These are phyloP conservation scores for Dothidotthia symphoricarpi DNA, from an alignment of 2,329 filamentous ascomycete genomes.

Conservation along the genomic window DNA sequence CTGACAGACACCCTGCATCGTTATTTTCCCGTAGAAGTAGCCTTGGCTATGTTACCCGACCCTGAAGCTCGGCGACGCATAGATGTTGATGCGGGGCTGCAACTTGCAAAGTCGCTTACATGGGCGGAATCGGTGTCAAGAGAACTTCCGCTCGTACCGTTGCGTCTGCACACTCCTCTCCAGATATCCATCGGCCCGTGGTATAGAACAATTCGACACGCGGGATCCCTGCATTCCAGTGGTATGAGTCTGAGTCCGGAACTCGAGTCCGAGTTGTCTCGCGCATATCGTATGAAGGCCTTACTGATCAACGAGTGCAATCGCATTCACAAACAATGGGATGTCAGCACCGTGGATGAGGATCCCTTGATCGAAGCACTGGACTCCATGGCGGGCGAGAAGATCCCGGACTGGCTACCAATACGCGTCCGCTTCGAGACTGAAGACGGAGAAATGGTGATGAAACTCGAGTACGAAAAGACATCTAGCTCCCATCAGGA, in stretches of 20 bases:
- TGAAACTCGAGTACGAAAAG: slow-evolving; percentile 30
- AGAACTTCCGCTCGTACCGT: slow-evolving; percentile 23
- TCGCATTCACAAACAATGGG: slow-evolving; percentile 24
- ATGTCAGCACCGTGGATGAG: slow-evolving; percentile 20
- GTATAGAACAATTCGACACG: slow-evolving; percentile 19
- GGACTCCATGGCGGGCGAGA: slow-evolving; percentile 25
- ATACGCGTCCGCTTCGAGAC: slow-evolving; percentile 26
- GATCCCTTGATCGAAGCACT: slow-evolving; percentile 20
- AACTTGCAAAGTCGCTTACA: slow-evolving; percentile 22
- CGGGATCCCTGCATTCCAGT: neutral
- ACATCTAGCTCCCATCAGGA: slow-evolving; percentile 10
- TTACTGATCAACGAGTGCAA: slow-evolving; percentile 25
- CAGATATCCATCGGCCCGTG: slow-evolving; percentile 29
- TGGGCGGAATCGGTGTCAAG: slow-evolving; percentile 22
- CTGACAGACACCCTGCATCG: slow-evolving; percentile 24
- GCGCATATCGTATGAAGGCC: slow-evolving; percentile 23
- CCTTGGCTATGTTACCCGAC: slow-evolving; percentile 18
- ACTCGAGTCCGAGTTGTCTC: slow-evolving; percentile 2
- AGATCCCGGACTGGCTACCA: slow-evolving; percentile 32
- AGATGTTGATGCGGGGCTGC: slow-evolving; percentile 21
- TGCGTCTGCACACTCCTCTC: slow-evolving; percentile 30
- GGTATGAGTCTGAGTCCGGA: neutral
- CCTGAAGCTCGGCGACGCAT: slow-evolving; percentile 10
- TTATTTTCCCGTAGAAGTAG: slow-evolving; percentile 19
- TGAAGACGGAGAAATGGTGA: slow-evolving; percentile 30